Evolutionary conservation across 768 basidiomycete genomes (phyloP).

Genomic region (Leccinellum luteum): DNA sequence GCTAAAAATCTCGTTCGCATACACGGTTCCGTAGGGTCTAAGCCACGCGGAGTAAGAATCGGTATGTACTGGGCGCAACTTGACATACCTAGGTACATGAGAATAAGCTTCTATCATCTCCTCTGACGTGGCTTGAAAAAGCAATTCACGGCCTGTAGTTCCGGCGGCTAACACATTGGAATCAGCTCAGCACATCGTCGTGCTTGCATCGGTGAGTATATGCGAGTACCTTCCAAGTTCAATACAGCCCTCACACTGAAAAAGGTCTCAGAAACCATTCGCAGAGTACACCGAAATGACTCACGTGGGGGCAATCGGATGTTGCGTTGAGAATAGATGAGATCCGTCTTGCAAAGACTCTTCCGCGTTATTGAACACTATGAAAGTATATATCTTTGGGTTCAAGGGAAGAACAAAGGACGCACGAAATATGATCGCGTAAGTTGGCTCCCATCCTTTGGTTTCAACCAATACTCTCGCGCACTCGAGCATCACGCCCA

Average conservation of each 20-base stretch:
- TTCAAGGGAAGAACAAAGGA: slow-evolving; percentile 5
- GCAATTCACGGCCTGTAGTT: slow-evolving; percentile 78
- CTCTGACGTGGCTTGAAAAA: slow-evolving; percentile 95
- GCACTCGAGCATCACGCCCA: slow-evolving; percentile 90
- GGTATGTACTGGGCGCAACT: slow-evolving; percentile 15
- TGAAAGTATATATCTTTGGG: neutral
- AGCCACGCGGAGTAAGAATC: neutral
- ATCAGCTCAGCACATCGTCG: slow-evolving; percentile 1
- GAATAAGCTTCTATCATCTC: slow-evolving; percentile 94
- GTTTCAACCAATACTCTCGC: slow-evolving; percentile 74
- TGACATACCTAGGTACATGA: slow-evolving; percentile 83
- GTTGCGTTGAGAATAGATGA: slow-evolving; percentile 90
- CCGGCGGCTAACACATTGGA: slow-evolving; percentile 62
- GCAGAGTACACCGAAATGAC: slow-evolving; percentile 24
- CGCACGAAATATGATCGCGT: slow-evolving; percentile 82
- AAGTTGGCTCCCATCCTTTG: slow-evolving; percentile 66
- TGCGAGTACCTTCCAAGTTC: slow-evolving; percentile 75
- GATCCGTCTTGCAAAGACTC: slow-evolving; percentile 94
- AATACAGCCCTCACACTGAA: slow-evolving; percentile 51
- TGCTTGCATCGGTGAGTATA: neutral
- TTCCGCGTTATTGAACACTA: slow-evolving; percentile 93
- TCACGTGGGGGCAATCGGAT: slow-evolving; percentile 67
- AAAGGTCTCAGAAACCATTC: slow-evolving; percentile 1
- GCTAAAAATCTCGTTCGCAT: slow-evolving; percentile 90
- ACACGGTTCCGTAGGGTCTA: slow-evolving; percentile 84